Evolutionary conservation across 1,284 basidiomycete genomes (phyloP).

Genomic region (Thecaphora thlaspeos): DNA sequence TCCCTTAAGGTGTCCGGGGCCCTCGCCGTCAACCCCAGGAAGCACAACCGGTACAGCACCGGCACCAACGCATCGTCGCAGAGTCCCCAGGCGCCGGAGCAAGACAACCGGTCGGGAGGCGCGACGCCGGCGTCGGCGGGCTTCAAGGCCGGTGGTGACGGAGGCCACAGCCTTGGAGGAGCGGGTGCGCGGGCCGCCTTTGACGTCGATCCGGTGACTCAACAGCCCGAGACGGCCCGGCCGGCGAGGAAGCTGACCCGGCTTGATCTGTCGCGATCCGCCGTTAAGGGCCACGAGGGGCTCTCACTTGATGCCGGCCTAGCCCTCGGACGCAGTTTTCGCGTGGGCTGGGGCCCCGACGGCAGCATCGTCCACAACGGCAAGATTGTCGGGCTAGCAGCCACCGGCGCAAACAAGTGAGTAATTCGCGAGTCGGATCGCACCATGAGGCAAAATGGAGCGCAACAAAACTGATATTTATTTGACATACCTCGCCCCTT

Average conservation of each 20-base stretch:
- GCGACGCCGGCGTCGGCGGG: too few relatives aligned
- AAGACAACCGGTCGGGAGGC: too few relatives aligned
- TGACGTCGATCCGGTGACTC: too few relatives aligned
- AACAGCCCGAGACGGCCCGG: conserved; percentile 1
- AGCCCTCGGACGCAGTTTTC: conserved; percentile 80
- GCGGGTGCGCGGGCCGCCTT: too few relatives aligned
- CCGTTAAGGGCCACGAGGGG: conserved; percentile 68
- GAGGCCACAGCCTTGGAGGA: too few relatives aligned
- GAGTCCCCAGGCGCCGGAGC: too few relatives aligned
- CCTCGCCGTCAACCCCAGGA: not conserved
- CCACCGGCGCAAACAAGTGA: conserved; percentile 1
- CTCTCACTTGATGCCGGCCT: conserved; percentile 77
- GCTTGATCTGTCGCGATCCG: conserved; percentile 60
- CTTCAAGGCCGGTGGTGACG: too few relatives aligned
- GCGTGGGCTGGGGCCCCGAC: conserved; percentile 84
- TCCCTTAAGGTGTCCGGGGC: not conserved
- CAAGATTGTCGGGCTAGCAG: conserved; percentile 5
- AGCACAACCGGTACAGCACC: conserved; percentile 1
- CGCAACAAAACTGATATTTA: too few relatives aligned
- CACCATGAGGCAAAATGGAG: too few relatives aligned
- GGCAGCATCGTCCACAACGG: conserved; percentile 77
- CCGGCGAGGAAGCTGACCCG: conserved; percentile 42
- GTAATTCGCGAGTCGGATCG: too few relatives aligned
- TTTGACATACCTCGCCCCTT: too few relatives aligned
- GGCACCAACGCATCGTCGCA: too few relatives aligned